Evolutionary conservation across 352 stramenopile genomes (phyloP).

Genomic region (Blastocystis sp.): DNA sequence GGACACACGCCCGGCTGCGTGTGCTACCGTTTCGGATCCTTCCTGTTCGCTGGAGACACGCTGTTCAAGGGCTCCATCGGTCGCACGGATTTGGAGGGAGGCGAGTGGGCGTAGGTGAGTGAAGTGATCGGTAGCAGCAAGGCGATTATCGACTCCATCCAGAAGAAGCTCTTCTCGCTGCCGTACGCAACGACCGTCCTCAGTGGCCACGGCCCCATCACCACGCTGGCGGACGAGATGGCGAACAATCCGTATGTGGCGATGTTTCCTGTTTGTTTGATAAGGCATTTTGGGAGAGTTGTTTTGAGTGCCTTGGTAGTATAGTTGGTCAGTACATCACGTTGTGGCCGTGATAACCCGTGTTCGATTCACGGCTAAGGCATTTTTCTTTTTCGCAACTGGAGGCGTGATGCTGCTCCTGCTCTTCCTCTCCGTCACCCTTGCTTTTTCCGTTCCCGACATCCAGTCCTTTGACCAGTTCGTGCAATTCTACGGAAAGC

Average conservation of each 20-base stretch:
- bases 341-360: no score
- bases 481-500: constrained; percentile 40
- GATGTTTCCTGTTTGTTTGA: no score
- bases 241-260: constrained; percentile 54
- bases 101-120: neutral
- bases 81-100: neutral
- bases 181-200: constrained; percentile 27
- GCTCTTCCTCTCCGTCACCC: no score
- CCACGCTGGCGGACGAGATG: constrained; percentile 21
- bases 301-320: neutral
- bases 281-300: neutral
- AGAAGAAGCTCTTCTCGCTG: constrained; percentile 55
- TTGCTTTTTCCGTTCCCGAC: neutral
- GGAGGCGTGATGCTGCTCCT: no score
- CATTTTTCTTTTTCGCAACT: neutral
- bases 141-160: constrained; percentile 32
- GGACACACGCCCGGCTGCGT: constrained; percentile 55
- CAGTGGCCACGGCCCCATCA: constrained; percentile 34
- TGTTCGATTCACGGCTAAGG: no score
- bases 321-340: neutral
- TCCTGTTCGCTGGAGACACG: constrained; percentile 63
- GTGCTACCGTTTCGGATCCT: constrained; percentile 57
- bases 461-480: constrained; percentile 40
- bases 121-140: neutral
- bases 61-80: constrained; percentile 21